These are phyloP conservation scores for Xylaria sp. DNA, from an alignment of 495 filamentous ascomycete genomes.

Conservation along the genomic window DNA sequence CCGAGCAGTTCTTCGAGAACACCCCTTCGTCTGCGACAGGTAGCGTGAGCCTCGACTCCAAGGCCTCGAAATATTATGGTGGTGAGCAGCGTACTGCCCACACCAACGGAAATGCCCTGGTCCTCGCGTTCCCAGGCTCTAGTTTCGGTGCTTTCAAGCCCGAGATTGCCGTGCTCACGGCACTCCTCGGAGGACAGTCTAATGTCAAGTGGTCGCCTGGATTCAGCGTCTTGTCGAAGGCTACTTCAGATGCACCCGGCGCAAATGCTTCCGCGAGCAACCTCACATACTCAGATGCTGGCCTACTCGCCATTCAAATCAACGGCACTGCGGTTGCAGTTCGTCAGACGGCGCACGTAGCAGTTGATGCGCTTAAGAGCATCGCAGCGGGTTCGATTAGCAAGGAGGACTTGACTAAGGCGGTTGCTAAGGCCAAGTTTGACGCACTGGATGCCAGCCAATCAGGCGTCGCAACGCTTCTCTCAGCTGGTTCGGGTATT, in stretches of 20 bases:
- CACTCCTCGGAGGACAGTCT: constrained; percentile 88
- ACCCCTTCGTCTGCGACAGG: constrained; percentile 49
- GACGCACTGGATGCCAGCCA: constrained; percentile 85
- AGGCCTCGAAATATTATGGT: constrained; percentile 83
- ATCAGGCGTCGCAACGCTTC: constrained; percentile 62
- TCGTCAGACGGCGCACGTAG: constrained; percentile 60
- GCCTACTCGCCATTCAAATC: constrained; percentile 83
- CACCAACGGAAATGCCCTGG: constrained; percentile 73
- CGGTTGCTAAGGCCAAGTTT: constrained; percentile 91
- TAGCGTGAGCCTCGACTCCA: constrained; percentile 47
- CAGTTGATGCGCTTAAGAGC: constrained; percentile 81
- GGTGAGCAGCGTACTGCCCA: constrained; percentile 91
- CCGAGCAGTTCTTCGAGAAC: constrained; percentile 82
- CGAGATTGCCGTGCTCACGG: constrained; percentile 85
- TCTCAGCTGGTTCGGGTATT: constrained; percentile 60
- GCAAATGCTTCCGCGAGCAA: constrained; percentile 74
- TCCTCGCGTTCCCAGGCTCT: constrained; percentile 91
- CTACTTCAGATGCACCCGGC: constrained; percentile 67
- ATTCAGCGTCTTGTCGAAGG: constrained; percentile 87
- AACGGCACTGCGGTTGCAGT: constrained; percentile 74
- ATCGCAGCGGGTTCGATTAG: constrained; percentile 75
- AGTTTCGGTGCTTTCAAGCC: constrained; percentile 82
- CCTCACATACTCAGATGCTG: constrained; percentile 90
- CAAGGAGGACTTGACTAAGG: constrained; percentile 89
- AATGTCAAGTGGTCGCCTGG: constrained; percentile 95